phyloP scores from a whole-genome alignment of 192 early-diverging fungal genomes.

The Funneliformis geosporum region DNA sequence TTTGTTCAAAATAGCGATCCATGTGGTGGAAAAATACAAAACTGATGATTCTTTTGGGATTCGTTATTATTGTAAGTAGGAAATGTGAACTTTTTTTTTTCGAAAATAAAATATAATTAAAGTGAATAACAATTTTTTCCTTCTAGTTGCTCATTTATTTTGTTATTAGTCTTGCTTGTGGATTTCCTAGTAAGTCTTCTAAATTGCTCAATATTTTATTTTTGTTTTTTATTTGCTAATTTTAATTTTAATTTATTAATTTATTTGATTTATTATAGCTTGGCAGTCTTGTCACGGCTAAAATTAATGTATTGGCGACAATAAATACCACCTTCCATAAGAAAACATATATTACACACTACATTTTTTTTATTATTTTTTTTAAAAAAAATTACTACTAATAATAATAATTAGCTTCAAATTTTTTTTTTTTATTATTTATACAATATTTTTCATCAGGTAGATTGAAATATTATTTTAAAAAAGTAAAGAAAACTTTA shows the following conservation, averaged over 20 bases:
- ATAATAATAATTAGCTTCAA: too few relatives aligned
- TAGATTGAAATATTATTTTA: too few relatives aligned
- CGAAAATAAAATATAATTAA: not conserved
- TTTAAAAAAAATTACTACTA: too few relatives aligned
- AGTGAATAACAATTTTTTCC: not conserved
- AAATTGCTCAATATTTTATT: too few relatives aligned
- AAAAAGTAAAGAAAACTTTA: too few relatives aligned
- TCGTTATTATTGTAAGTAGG: conserved; percentile 56
- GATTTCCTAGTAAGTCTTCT: conserved; percentile 66
- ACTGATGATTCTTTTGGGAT: conserved; percentile 69
- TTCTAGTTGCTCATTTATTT: conserved; percentile 74
- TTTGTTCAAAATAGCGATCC: conserved; percentile 49
- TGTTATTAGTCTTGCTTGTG: conserved; percentile 71
- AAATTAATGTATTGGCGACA: not conserved
- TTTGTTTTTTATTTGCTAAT: not conserved
- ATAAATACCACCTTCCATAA: too few relatives aligned
- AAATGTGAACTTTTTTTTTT: not conserved
- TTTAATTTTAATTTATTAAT: not conserved
- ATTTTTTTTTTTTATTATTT: too few relatives aligned
- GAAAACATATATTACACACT: too few relatives aligned
- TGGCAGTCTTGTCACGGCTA: not conserved
- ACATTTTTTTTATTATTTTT: too few relatives aligned
- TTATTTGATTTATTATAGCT: conserved; percentile 6
- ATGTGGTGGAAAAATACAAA: conserved; percentile 98
- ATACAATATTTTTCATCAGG: too few relatives aligned